phyloP scores from a whole-genome alignment of 805 yeast genomes.

The Vanderwaltozyma yarrowii region DNA sequence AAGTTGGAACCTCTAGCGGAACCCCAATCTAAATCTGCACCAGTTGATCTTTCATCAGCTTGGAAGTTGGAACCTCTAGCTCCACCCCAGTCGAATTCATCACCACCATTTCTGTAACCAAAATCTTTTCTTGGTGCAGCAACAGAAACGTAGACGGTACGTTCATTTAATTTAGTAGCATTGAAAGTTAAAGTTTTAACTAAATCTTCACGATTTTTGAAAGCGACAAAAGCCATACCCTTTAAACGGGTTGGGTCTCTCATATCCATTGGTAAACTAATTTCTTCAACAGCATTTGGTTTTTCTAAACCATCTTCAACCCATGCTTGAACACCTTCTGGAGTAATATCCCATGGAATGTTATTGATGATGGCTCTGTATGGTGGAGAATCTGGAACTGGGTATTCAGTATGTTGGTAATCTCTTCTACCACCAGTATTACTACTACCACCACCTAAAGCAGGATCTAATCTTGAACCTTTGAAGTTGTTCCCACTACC shows the following conservation, averaged over 20 bases:
- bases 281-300: slow-evolving; percentile 46
- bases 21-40: slow-evolving; percentile 39
- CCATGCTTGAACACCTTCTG: slow-evolving; percentile 51
- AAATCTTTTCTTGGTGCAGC: slow-evolving; percentile 53
- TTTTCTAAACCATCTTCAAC: slow-evolving; percentile 44
- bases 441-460: slow-evolving; percentile 29
- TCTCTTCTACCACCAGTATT: slow-evolving; percentile 17
- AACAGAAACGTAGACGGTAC: slow-evolving; percentile 64
- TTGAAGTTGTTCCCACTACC: slow-evolving; percentile 20
- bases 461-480: slow-evolving; percentile 30
- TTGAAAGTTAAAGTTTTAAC: slow-evolving; percentile 61
- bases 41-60: slow-evolving; percentile 27
- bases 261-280: slow-evolving; percentile 64
- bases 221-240: slow-evolving; percentile 85
- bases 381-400: slow-evolving; percentile 88
- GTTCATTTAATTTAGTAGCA: slow-evolving; percentile 61
- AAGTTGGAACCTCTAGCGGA: slow-evolving; percentile 40
- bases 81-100: slow-evolving; percentile 40
- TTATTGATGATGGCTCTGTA: slow-evolving; percentile 82
- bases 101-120: slow-evolving; percentile 33
- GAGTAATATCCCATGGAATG: slow-evolving; percentile 73
- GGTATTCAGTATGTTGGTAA: slow-evolving; percentile 54
- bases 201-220: slow-evolving; percentile 65
- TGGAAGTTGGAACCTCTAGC: slow-evolving; percentile 28
- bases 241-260: slow-evolving; percentile 56